Evolutionary conservation across 257 asterid genomes (phyloP), one percentile per base, ranked within the genome.

Genomic region (Salvia rosmarinus): DNA sequence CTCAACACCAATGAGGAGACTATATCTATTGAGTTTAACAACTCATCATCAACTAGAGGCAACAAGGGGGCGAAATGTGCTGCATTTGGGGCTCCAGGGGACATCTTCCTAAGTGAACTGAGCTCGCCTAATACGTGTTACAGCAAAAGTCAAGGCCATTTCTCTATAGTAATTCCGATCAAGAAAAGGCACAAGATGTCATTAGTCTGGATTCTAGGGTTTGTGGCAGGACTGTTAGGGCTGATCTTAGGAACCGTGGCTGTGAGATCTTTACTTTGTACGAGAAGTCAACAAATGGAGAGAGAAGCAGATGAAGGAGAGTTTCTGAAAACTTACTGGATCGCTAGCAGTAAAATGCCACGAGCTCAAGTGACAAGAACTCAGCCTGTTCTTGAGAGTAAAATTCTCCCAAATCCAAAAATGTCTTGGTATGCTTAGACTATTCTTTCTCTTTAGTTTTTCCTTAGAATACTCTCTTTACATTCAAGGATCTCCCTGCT

Each of bases 281-380:
- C 77, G 74, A 88, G 68, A 60, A 78, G 60, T 57, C 70, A 77
- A 42, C 89, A 46, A 44, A 81, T 83, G 90, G 88, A 77, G 19
- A 84, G 82, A 52, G 91, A 84, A 73, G 90, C 88, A 23, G 88
- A 82, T 9, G 92, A 83, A 67, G 96, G 86, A n/a, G 96, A 85
- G 71, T 65, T 72, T 64, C 75, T 92, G 57, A 79, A 75, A 9
- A 80, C 80, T 16, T 34, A 80, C 68, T 77, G 94, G 85, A 77
- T 92, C 35, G 77, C 72, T 46, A 76, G 82, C 73, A 90, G 91
- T 66, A 92, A 90, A 80, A 82, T 92, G 89, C 95, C 96, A 25
- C 65, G 84, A 37, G 96, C 96, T 57, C 72, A 80, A 50, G 81
- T 75, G 4, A 88, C 89, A 3, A 88, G 92, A 82, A 92, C 95